Base-by-base conservation (phyloP, 331 rosid species). In the Spiraea crenata region DNA sequence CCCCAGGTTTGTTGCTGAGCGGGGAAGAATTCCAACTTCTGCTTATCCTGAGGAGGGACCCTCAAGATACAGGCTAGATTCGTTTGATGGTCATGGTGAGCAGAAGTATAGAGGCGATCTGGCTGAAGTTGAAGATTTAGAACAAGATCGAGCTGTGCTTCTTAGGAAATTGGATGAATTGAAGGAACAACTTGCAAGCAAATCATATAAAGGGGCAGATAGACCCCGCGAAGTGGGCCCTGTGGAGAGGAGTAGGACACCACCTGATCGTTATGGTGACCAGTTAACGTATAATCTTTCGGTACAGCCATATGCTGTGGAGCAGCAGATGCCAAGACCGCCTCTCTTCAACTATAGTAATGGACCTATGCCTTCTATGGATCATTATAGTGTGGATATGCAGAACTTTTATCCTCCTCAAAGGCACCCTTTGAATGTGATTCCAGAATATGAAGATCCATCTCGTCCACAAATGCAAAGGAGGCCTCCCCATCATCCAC, bases 81-180 rank as follows among this genome's bases (percentile, higher is more conserved):
- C 49, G 5, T 75, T 45, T 52, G 57, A 72, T 67, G 76, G 80
- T 48, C 65, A 69, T 63, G 77, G 59, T 5, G 56, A 38, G 74
- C 55, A 37, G 55, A 67, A 16, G 51, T 64, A 54, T 47, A 52
- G 52, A 47, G 70, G 49, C 60, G 48, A 57, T 75, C 52, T 46
- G 37, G 13, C 38, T 67, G 77, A 54, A 35, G 66, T 76, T 42
- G 79, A 69, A 42, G 52, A 72, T 56, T 55, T 79, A 37, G 78
- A 76, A 40, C 82, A 67, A 3, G 71, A 61, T 73, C 76, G 72
- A 45, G 70, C 73, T 17, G 86, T 79, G 54, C 80, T 82, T 55
- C 81, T 82, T 25, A 67, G 73, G 72, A 82, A 73, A 76, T 70
- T 85, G 69, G 89, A 82, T 56, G 82, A 79, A 72, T 59, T 82